Percentiles rank a stretch among this genome's conserved stretches.
Conservation (phyloP, 768 basidiomycete species). For the Tulasnella sp. region DNA sequence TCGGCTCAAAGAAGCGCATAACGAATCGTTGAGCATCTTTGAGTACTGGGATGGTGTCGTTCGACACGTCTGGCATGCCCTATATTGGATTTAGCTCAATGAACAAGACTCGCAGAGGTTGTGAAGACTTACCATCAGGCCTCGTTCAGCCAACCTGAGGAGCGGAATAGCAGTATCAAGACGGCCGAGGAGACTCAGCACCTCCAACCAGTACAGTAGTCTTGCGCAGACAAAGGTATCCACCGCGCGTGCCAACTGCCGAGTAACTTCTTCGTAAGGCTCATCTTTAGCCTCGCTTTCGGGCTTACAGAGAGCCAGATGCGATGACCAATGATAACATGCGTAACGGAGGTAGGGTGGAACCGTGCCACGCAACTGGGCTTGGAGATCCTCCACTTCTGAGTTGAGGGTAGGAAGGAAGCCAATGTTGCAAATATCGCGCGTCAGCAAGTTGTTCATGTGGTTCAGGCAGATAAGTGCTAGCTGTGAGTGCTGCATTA, state of each 20-base stretch:
- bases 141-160: neutral
- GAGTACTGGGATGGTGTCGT: neutral
- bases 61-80: neutral
- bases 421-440: neutral
- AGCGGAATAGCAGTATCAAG: neutral
- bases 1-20: neutral
- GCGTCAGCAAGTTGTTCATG: neutral
- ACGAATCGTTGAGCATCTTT: slow-evolving; percentile 5
- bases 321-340: neutral
- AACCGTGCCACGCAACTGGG: neutral
- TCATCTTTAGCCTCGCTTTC: too few species aligned
- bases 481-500: neutral
- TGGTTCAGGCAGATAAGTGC: neutral
- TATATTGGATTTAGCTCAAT: neutral
- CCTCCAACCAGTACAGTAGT: slow-evolving; percentile 5
- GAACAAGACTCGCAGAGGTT: neutral
- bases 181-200: neutral
- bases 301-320: neutral
- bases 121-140: neutral
- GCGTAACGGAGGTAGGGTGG: neutral
- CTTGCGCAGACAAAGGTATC: neutral
- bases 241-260: neutral
- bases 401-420: neutral
- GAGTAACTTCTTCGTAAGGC: neutral
- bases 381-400: neutral